phyloP scores from a whole-genome alignment of 495 filamentous ascomycete species.

The Penicillium maclennaniae region DNA sequence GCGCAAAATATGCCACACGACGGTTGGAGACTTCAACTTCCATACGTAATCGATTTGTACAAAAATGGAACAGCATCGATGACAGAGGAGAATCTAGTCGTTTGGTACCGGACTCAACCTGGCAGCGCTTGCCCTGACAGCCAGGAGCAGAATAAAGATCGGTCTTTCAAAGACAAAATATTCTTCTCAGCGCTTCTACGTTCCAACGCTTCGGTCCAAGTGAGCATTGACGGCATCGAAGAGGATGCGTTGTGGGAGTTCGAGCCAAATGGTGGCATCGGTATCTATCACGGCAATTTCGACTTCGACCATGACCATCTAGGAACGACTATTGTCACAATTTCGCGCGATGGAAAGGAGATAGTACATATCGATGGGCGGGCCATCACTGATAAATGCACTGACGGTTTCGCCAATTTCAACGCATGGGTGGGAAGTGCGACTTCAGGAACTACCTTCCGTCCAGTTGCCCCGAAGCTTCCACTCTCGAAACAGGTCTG shows the following conservation, averaged over 20 bases:
- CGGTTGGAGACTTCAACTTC: constrained; percentile 53
- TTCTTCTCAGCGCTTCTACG: constrained; percentile 36
- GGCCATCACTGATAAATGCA: constrained; percentile 42
- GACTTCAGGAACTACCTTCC: constrained; percentile 12
- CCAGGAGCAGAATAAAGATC: constrained; percentile 3
- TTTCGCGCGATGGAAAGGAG: constrained; percentile 39
- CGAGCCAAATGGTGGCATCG: constrained; percentile 26
- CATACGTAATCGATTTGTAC: constrained; percentile 61
- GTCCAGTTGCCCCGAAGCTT: constrained; percentile 4
- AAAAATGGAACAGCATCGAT: constrained; percentile 50
- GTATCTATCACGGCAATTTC: constrained; percentile 51
- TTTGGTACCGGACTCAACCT: constrained; percentile 60
- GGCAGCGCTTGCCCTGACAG: constrained; percentile 29
- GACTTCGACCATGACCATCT: constrained; percentile 38
- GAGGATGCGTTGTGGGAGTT: constrained; percentile 22
- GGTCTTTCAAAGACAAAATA: constrained; percentile 27
- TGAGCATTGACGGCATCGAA: constrained; percentile 49
- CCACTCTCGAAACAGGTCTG: background rate
- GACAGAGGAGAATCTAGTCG: constrained; percentile 47
- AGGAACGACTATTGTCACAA: constrained; percentile 49
- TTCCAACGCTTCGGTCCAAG: constrained; percentile 34
- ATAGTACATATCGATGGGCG: constrained; percentile 38
- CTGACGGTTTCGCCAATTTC: constrained; percentile 49
- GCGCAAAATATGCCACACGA: constrained; percentile 50
- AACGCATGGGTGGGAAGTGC: constrained; percentile 47